phyloP scores from a whole-genome alignment of 768 basidiomycete species.

The Pleurotus tuber-regium region DNA sequence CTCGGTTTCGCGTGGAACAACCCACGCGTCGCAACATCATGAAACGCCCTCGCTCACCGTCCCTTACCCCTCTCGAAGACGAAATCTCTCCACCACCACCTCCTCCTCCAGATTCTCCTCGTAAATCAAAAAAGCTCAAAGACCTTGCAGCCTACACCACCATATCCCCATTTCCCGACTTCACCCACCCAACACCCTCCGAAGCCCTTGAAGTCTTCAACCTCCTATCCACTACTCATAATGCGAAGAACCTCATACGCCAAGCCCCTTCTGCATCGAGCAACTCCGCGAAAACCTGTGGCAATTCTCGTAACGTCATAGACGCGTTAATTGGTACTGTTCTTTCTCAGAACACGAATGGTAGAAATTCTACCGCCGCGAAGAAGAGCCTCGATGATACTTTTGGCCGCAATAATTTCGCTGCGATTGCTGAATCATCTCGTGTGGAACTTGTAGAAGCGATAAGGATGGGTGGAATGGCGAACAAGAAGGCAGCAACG shows the following conservation, averaged over 20 bases:
- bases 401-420: conserved; percentile 52
- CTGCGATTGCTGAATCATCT: conserved; percentile 43
- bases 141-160: conserved; percentile 38
- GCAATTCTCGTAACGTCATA: conserved; percentile 49
- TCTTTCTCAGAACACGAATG: conserved; percentile 60
- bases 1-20: no score
- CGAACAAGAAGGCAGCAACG: conserved; percentile 55
- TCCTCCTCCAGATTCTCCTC: conserved; percentile 13
- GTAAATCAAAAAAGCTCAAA: conserved; percentile 48
- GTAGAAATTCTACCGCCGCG: conserved; percentile 46
- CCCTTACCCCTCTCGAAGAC: background rate
- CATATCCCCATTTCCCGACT: conserved; percentile 47
- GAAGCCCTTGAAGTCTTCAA: conserved; percentile 39
- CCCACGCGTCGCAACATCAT: background rate
- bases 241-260: conserved; percentile 27
- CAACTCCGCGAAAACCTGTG: conserved; percentile 45
- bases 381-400: conserved; percentile 43
- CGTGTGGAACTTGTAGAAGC: conserved; percentile 42
- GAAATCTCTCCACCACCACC: background rate
- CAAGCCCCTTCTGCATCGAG: conserved; percentile 17
- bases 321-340: conserved; percentile 58
- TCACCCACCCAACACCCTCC: conserved; percentile 38
- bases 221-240: conserved; percentile 38
- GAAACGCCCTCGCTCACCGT: conserved; percentile 1
- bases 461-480: conserved; percentile 53